phyloP scores from a whole-genome alignment of 352 stramenopile species.

The Phytophthora colocasiae region DNA sequence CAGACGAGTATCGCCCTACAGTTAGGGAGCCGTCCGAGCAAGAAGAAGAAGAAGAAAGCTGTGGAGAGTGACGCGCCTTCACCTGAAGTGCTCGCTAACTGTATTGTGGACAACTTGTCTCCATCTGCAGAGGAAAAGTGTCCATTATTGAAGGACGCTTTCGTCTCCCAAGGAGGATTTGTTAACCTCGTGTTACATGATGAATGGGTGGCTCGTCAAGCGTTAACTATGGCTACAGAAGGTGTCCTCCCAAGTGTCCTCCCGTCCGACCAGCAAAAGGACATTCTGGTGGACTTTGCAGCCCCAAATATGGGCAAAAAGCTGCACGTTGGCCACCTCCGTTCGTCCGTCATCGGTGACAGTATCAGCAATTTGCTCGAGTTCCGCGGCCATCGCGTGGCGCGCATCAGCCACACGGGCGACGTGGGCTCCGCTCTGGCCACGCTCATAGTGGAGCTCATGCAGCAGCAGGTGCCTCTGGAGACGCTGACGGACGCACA shows the following conservation, averaged over 20 bases:
- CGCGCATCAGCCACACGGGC: conserved; percentile 79
- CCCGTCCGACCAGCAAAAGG: conserved; percentile 20
- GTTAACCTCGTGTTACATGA: conserved; percentile 80
- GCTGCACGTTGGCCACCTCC: conserved; percentile 83
- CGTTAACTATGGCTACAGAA: conserved; percentile 64
- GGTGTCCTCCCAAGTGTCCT: conserved; percentile 43
- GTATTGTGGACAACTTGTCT: conserved; percentile 36
- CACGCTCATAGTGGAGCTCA: conserved; percentile 76
- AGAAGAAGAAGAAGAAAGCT: conserved; percentile 10
- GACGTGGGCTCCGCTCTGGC: conserved; percentile 82
- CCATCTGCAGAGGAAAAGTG: conserved; percentile 6
- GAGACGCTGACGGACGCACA: conserved; percentile 64
- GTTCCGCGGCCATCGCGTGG: conserved; percentile 76
- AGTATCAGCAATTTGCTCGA: conserved; percentile 84
- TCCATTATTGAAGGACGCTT: conserved; percentile 46
- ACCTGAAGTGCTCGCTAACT: conserved; percentile 50
- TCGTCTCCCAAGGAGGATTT: conserved; percentile 75
- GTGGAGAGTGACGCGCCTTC: conserved; percentile 7
- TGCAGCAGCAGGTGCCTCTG: conserved; percentile 57
- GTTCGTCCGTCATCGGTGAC: conserved; percentile 83
- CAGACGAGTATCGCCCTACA: conserved; percentile 76
- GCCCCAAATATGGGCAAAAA: conserved; percentile 89
- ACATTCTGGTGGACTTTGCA: conserved; percentile 84
- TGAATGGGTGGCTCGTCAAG: conserved; percentile 70
- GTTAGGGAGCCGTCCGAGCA: conserved; percentile 47